Evolutionary conservation across 768 basidiomycete species (phyloP).

Genomic region (Tephrocybe sp.): DNA sequence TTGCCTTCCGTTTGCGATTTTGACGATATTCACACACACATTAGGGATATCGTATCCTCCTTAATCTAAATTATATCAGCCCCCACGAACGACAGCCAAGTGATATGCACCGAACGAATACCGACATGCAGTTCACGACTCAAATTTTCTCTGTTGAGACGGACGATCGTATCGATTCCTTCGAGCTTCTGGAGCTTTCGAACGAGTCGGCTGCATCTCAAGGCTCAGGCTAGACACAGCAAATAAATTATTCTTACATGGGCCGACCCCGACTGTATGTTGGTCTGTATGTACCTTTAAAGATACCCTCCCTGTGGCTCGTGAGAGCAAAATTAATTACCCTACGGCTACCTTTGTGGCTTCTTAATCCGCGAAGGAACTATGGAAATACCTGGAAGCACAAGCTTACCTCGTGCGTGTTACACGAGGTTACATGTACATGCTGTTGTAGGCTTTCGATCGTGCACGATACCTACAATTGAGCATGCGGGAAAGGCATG

Average conservation of each 20-base stretch:
- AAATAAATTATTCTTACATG: no score
- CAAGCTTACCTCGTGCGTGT: constrained; percentile 1
- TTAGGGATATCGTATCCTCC: constrained; percentile 37
- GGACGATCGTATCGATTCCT: no score
- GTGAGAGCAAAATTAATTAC: no score
- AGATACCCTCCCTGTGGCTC: no score
- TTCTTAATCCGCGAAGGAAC: no score
- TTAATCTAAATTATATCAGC: constrained; percentile 30
- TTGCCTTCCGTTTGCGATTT: neutral
- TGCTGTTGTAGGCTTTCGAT: neutral
- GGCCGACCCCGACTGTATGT: no score
- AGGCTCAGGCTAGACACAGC: no score
- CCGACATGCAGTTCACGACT: constrained; percentile 30
- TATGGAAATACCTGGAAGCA: no score
- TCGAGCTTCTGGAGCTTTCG: no score
- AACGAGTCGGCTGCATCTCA: no score
- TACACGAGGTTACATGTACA: neutral
- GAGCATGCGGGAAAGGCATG: constrained; percentile 7
- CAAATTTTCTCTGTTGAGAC: constrained; percentile 19
- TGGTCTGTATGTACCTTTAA: no score
- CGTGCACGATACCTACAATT: neutral
- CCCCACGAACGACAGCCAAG: constrained; percentile 12
- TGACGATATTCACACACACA: neutral
- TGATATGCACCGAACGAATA: constrained; percentile 24
- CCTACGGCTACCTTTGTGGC: no score